A percentile compares a stretch with the other conserved stretches of the same genome.
Evolutionary conservation across 2,329 filamentous ascomycete species (phyloP).

Genomic region (Botrytis cinerea): DNA sequence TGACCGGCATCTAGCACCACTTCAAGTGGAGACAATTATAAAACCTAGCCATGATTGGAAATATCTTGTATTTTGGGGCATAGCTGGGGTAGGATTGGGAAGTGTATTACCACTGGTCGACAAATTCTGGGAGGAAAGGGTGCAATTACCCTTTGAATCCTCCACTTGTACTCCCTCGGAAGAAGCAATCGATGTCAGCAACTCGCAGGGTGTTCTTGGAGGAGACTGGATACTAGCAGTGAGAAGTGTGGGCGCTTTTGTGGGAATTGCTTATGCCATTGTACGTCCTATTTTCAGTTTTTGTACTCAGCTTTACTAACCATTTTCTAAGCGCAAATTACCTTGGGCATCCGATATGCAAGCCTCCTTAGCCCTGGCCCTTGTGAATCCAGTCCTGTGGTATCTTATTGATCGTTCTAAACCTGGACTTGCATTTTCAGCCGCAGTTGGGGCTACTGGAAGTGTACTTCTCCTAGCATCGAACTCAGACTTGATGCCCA

Average conservation of each 20-base stretch:
- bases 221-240: conserved; percentile 77
- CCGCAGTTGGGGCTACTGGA: conserved; percentile 70
- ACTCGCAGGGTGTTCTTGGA: conserved; percentile 43
- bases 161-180: conserved; percentile 26
- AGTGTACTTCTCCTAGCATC: conserved; percentile 73
- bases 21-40: conserved; percentile 53
- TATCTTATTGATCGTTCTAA: conserved; percentile 91
- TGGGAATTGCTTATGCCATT: conserved; percentile 78
- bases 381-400: conserved; percentile 93
- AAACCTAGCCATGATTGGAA: conserved; percentile 54
- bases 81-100: conserved; percentile 75
- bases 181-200: conserved; percentile 33
- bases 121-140: conserved; percentile 62
- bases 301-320: conserved; percentile 27
- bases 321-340: conserved; percentile 67
- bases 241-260: conserved; percentile 68
- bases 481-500: conserved; percentile 76
- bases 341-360: conserved; percentile 96
- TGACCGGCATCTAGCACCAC: conserved; percentile 62
- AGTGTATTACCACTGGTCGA: conserved; percentile 84
- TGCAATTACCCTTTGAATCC: not conserved
- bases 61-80: conserved; percentile 81
- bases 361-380: conserved; percentile 81
- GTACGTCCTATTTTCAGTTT: conserved; percentile 57
- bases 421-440: conserved; percentile 78